Evolutionary conservation across 1,284 basidiomycete genomes (phyloP).

Genomic region (Trametes pubescens): DNA sequence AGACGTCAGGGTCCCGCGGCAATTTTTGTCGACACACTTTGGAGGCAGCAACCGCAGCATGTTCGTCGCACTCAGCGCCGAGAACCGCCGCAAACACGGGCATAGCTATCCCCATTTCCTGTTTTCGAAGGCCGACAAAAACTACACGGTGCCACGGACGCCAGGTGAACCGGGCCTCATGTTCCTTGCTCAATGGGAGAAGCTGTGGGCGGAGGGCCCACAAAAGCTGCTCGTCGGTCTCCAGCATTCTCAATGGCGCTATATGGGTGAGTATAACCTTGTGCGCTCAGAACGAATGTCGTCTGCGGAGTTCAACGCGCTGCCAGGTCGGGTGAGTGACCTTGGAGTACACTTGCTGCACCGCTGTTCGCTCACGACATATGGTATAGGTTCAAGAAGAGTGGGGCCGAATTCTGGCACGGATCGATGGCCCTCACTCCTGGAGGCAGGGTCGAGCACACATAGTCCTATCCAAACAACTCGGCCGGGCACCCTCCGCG

Average conservation of each 20-base stretch:
- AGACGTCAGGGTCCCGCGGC: constrained; percentile 21
- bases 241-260: constrained; percentile 16
- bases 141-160: constrained; percentile 25
- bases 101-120: constrained; percentile 21
- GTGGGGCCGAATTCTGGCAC: neutral
- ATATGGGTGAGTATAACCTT: constrained; percentile 33
- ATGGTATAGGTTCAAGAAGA: neutral
- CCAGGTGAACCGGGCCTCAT: constrained; percentile 13
- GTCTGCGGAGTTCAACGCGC: constrained; percentile 27
- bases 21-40: constrained; percentile 28
- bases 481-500: constrained; percentile 22
- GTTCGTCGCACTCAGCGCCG: constrained; percentile 22
- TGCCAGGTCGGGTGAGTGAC: constrained; percentile 14
- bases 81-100: constrained; percentile 4
- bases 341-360: no score
- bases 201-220: constrained; percentile 7
- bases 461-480: constrained; percentile 13
- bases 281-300: constrained; percentile 13
- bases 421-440: neutral
- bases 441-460: constrained; percentile 17
- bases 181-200: constrained; percentile 17
- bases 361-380: neutral
- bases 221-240: constrained; percentile 29
- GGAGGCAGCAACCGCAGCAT: constrained; percentile 22
- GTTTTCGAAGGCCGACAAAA: constrained; percentile 18